These are phyloP conservation scores for Mycena rebaudengoi DNA, from an alignment of 768 basidiomycete genomes.

Conservation along the genomic window DNA sequence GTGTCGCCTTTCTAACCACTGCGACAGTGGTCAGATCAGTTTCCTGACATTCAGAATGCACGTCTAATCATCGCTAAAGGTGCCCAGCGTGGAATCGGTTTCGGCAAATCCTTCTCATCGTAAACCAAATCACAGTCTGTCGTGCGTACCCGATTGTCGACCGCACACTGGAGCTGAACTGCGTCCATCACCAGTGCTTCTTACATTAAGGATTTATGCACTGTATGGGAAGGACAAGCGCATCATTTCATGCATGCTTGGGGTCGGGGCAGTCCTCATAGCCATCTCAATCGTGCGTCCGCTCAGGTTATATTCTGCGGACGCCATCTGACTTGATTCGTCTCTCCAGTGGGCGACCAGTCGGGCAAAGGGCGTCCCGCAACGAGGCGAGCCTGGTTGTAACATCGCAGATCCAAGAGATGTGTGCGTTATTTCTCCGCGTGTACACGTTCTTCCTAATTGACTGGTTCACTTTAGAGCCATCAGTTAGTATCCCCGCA, in stretches of 20 bases:
- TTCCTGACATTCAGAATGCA: too few relatives aligned
- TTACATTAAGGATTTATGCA: constrained; percentile 39
- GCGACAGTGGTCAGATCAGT: too few relatives aligned
- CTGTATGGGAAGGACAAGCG: constrained; percentile 32
- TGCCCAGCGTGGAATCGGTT: too few relatives aligned
- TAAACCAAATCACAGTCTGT: constrained; percentile 41
- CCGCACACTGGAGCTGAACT: background rate
- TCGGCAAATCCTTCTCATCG: constrained; percentile 41
- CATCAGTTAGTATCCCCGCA: too few relatives aligned
- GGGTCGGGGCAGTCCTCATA: background rate
- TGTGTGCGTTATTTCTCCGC: too few relatives aligned
- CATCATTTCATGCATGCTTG: constrained; percentile 1
- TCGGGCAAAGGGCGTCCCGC: too few relatives aligned
- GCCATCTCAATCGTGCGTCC: constrained; percentile 5
- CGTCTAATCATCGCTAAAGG: too few relatives aligned
- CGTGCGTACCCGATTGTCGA: constrained; percentile 38
- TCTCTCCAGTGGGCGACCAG: background rate
- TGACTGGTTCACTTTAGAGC: background rate
- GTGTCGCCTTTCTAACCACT: too few relatives aligned
- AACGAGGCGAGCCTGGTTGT: too few relatives aligned
- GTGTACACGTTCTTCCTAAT: too few relatives aligned
- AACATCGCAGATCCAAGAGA: too few relatives aligned
- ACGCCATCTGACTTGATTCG: background rate
- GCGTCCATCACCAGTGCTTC: background rate
- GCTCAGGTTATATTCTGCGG: background rate